A percentile compares a stretch with the other conserved stretches of the same genome.
These are phyloP conservation scores for Viola odorata DNA, from an alignment of 345 rosid genomes.

Conservation along the genomic window DNA sequence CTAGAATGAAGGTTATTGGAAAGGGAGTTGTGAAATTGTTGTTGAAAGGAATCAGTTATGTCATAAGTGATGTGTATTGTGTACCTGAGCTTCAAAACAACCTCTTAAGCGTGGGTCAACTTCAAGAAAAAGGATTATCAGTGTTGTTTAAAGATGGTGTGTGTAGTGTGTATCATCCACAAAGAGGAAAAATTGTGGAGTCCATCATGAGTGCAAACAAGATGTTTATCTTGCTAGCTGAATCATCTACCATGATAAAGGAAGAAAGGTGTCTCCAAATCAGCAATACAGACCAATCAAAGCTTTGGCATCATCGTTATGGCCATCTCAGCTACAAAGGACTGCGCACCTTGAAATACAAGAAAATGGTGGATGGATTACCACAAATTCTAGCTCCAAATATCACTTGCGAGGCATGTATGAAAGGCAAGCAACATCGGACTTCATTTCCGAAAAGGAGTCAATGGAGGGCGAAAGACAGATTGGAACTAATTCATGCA, in stretches of 20 bases:
- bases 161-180: background rate
- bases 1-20: background rate
- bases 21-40: background rate
- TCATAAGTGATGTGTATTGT: background rate
- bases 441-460: background rate
- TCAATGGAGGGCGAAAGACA: background rate
- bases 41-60: background rate
- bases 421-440: background rate
- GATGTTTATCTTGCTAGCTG: background rate
- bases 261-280: background rate
- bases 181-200: background rate
- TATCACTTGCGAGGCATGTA: background rate
- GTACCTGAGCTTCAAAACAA: no score
- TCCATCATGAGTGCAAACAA: background rate
- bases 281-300: background rate
- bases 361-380: background rate
- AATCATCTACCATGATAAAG: background rate
- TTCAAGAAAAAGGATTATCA: background rate
- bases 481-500: background rate
- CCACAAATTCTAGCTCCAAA: background rate
- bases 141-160: background rate
- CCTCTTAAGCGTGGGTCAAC: background rate
- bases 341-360: fast-evolving
- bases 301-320: background rate
- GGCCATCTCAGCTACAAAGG: background rate